Evolutionary conservation across 805 yeast genomes (phyloP).

Genomic region (Metschnikowia arizonensis): DNA sequence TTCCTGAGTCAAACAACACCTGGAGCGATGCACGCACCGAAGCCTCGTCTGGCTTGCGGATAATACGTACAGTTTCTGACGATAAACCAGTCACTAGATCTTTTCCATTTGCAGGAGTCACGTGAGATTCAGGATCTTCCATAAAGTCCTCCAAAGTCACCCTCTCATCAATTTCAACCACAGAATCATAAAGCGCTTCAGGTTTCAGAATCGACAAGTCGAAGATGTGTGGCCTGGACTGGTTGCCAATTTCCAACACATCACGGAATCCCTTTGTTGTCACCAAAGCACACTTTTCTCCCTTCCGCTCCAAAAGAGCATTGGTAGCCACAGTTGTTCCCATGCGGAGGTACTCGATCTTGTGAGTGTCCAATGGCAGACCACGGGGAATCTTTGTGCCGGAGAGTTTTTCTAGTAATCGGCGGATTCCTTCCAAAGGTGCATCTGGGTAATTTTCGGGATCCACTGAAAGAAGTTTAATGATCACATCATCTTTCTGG

Average conservation of each 20-base stretch:
- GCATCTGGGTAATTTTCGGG: conserved; percentile 20
- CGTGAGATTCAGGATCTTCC: conserved; percentile 12
- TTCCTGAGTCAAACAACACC: conserved; percentile 20
- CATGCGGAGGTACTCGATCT: conserved; percentile 22
- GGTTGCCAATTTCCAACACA: conserved; percentile 80
- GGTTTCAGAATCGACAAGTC: conserved; percentile 74
- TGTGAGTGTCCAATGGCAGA: conserved; percentile 17
- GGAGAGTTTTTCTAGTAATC: conserved; percentile 15
- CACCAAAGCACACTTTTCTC: conserved; percentile 78
- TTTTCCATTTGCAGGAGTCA: conserved; percentile 20
- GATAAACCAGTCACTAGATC: conserved; percentile 35
- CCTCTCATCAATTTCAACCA: conserved; percentile 84
- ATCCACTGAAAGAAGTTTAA: conserved; percentile 19
- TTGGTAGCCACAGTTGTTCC: conserved; percentile 67
- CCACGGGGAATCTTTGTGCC: conserved; percentile 16
- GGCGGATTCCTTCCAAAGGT: conserved; percentile 19
- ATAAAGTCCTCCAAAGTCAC: conserved; percentile 58
- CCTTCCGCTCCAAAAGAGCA: conserved; percentile 88
- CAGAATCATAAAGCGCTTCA: conserved; percentile 65
- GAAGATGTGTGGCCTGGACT: conserved; percentile 85
- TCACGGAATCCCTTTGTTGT: conserved; percentile 90
- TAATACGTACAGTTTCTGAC: conserved; percentile 31
- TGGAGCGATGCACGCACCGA: conserved; percentile 23
- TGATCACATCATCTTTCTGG: conserved; percentile 17
- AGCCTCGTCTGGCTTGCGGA: conserved; percentile 29